These are phyloP conservation scores for Barnettozyma hawaiiensis DNA, from an alignment of 1,139 yeast species.

Conservation along the genomic window DNA sequence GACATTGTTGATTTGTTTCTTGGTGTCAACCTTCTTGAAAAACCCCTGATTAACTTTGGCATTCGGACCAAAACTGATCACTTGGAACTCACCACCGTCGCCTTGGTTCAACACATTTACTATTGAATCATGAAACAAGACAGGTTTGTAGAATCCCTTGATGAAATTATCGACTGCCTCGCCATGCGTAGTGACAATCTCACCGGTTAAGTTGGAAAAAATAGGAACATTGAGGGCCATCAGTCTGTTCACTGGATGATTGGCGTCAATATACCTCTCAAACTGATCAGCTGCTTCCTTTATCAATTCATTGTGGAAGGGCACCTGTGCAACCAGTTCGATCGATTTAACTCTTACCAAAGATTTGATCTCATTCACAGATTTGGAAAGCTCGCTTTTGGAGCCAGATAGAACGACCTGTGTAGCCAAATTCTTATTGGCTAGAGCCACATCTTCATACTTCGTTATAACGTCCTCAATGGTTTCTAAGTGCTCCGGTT, in stretches of 20 bases:
- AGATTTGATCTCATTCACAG: conserved; percentile 24
- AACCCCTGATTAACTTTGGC: conserved; percentile 18
- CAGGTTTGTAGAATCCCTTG: conserved; percentile 38
- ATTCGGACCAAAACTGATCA: conserved; percentile 25
- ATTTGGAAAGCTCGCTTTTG: conserved; percentile 17
- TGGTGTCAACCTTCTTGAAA: conserved; percentile 13
- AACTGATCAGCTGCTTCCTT: conserved; percentile 32
- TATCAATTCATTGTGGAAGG: conserved; percentile 40
- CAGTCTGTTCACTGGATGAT: conserved; percentile 12
- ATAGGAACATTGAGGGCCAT: conserved; percentile 27
- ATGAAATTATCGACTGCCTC: conserved; percentile 30
- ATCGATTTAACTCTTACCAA: conserved; percentile 28
- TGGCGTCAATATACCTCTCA: conserved; percentile 17
- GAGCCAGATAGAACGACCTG: conserved; percentile 41
- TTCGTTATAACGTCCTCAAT: conserved; percentile 18
- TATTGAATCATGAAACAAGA: conserved; percentile 33
- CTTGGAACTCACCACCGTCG: conserved; percentile 21
- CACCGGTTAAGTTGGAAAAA: conserved; percentile 35
- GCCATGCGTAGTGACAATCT: conserved; percentile 21
- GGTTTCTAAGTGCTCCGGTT: conserved; percentile 23
- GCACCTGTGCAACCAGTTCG: conserved; percentile 38
- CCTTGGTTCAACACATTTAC: conserved; percentile 27
- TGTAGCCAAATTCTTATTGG: conserved; percentile 35
- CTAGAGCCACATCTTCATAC: conserved; percentile 28
- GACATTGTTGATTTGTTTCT: conserved; percentile 1